Evolutionary conservation across 352 stramenopile genomes (phyloP).

Genomic region (Phytopythium ostracodes): DNA sequence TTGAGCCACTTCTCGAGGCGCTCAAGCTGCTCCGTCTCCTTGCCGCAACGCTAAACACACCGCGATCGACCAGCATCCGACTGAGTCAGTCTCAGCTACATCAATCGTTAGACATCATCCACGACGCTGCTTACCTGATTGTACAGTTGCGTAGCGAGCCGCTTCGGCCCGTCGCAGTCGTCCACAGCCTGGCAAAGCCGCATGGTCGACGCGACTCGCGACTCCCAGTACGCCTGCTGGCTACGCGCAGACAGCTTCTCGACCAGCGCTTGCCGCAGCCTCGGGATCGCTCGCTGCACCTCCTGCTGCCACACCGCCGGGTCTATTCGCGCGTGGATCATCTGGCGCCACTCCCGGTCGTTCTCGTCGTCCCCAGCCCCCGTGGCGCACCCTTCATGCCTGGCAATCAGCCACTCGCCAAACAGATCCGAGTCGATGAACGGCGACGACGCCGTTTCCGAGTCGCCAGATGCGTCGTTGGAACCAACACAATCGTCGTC

Average conservation of each 20-base stretch:
- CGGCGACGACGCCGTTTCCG: slow-evolving; percentile 20
- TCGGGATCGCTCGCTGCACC: slow-evolving; percentile 31
- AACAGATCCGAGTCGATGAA: slow-evolving; percentile 19
- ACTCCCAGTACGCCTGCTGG: not conserved
- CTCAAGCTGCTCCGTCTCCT: slow-evolving; percentile 23
- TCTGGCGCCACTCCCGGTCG: slow-evolving; percentile 19
- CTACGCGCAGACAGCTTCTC: not conserved
- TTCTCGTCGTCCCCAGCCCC: slow-evolving; percentile 1
- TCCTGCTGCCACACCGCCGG: slow-evolving; percentile 34
- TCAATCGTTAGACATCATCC: not conserved
- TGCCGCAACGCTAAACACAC: slow-evolving; percentile 9
- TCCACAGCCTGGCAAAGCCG: not conserved
- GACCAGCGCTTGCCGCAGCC: slow-evolving; percentile 15
- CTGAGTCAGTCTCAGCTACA: no score
- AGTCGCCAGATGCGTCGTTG: slow-evolving; percentile 20
- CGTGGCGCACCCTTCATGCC: slow-evolving; percentile 17
- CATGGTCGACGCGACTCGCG: not conserved
- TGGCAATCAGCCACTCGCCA: slow-evolving; percentile 40
- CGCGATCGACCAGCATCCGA: not conserved
- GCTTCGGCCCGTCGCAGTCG: not conserved
- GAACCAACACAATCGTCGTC: slow-evolving; percentile 24
- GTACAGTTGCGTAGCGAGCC: not conserved
- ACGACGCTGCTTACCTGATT: not conserved
- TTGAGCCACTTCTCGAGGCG: slow-evolving; percentile 35
- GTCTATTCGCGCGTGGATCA: slow-evolving; percentile 42